Conservation (phyloP, 2,329 filamentous ascomycete species). For the Exophiala sp. region DNA sequence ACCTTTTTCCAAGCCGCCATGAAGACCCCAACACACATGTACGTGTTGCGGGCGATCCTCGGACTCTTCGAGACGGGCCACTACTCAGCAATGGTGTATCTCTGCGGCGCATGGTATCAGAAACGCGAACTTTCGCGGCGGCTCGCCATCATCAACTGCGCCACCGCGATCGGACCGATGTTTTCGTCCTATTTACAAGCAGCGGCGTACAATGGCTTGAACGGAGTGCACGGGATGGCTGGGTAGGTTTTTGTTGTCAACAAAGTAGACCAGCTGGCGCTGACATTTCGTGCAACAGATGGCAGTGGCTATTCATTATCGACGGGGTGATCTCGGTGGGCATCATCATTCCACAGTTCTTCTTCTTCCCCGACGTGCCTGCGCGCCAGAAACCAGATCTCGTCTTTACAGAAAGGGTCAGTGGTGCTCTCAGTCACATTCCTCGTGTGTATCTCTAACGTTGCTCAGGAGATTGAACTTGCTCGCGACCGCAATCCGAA, state of each 20-base stretch:
- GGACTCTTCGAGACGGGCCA: conserved; percentile 2
- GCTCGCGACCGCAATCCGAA: conserved; percentile 4
- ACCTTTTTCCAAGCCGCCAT: conserved; percentile 1
- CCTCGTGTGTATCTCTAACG: background rate
- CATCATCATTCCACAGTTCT: background rate
- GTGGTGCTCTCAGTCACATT: background rate
- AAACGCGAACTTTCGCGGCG: background rate
- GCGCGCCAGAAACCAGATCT: conserved; percentile 4
- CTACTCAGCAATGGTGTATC: conserved; percentile 5
- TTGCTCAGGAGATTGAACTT: conserved; percentile 1
- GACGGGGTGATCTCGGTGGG: conserved; percentile 33
- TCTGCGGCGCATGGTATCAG: conserved; percentile 4
- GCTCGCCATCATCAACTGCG: conserved; percentile 2
- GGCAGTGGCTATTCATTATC: conserved; percentile 37
- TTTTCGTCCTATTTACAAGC: conserved; percentile 53
- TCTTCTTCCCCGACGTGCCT: conserved; percentile 4
- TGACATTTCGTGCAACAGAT: background rate
- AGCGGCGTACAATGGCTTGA: conserved; percentile 48
- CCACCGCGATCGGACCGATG: conserved; percentile 34
- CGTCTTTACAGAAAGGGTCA: background rate
- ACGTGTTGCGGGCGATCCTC: background rate
- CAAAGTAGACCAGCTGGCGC: too few relatives aligned
- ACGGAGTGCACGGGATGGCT: conserved; percentile 44
- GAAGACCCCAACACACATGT: conserved; percentile 3
- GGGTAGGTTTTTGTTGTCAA: too few relatives aligned